A percentile compares a stretch with the other conserved stretches of the same genome.
phyloP scores from a whole-genome alignment of 139 green algal genomes.

The Auxenochlorella protothecoides region DNA sequence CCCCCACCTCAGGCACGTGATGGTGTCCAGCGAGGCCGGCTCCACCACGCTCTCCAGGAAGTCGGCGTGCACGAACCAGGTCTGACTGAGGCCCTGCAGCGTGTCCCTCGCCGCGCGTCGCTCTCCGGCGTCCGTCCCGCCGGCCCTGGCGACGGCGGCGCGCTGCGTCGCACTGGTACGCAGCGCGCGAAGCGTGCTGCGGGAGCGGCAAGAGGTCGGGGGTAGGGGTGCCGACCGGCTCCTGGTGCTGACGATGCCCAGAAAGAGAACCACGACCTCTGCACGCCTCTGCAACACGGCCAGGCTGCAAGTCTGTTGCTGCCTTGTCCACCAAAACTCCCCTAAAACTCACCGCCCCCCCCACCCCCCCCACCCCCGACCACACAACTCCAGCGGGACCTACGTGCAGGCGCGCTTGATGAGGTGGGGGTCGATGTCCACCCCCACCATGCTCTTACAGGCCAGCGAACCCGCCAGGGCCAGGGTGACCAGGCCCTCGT shows the following conservation, averaged over 20 bases:
- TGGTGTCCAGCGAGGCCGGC: constrained; percentile 12
- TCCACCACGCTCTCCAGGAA: constrained; percentile 8
- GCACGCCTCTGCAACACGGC: no score
- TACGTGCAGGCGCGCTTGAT: constrained; percentile 48
- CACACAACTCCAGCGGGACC: no score
- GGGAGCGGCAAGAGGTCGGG: background rate
- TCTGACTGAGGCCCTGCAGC: constrained; percentile 8
- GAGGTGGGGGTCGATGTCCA: constrained; percentile 78
- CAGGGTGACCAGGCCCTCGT: constrained; percentile 81
- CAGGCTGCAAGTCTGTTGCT: background rate
- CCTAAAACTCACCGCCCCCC: background rate
- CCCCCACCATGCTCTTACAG: constrained; percentile 45
- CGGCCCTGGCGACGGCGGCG: background rate
- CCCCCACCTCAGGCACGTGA: constrained; percentile 11
- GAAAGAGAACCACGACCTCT: background rate
- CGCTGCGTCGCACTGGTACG: constrained; percentile 3
- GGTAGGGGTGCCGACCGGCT: background rate
- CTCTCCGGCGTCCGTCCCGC: constrained; percentile 3
- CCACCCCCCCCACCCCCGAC: background rate
- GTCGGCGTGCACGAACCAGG: constrained; percentile 21
- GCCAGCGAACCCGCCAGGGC: constrained; percentile 46
- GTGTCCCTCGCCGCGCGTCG: constrained; percentile 1
- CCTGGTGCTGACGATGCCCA: background rate
- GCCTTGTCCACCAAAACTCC: background rate
- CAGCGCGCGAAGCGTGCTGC: constrained; percentile 18